Percentiles rank a stretch among this genome's conserved stretches.
phyloP scores from a whole-genome alignment of 257 asterid genomes.

The Asclepias syriaca region DNA sequence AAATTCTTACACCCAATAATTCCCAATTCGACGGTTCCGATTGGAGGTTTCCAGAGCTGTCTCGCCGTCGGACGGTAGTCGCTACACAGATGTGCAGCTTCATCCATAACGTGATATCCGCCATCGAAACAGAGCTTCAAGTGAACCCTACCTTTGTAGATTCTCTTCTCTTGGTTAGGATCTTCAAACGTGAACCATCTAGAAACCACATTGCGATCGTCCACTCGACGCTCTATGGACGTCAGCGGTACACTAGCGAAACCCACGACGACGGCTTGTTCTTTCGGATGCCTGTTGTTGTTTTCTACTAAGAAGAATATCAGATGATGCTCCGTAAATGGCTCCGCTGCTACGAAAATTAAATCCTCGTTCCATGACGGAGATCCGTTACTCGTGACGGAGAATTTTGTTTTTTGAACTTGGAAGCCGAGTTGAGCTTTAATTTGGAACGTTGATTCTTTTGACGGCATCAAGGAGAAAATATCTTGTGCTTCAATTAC shows the following conservation, averaged over 20 bases:
- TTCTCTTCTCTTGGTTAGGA: constrained; percentile 41
- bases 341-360: constrained; percentile 75
- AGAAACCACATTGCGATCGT: constrained; percentile 67
- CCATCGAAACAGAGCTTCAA: constrained; percentile 74
- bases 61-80: constrained; percentile 86
- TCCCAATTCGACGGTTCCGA: constrained; percentile 68
- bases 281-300: constrained; percentile 34
- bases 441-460: constrained; percentile 43
- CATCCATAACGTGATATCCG: constrained; percentile 94
- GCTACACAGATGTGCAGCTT: constrained; percentile 68
- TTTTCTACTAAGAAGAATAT: constrained; percentile 44
- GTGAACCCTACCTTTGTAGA: constrained; percentile 69
- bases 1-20: constrained; percentile 70
- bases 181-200: constrained; percentile 82
- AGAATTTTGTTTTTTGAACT: constrained; percentile 53
- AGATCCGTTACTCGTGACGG: constrained; percentile 39
- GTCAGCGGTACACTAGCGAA: constrained; percentile 50
- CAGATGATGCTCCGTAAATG: constrained; percentile 52
- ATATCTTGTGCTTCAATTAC: constrained; percentile 75
- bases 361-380: constrained; percentile 82
- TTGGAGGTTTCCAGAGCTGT: constrained; percentile 76
- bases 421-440: constrained; percentile 71
- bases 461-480: constrained; percentile 27
- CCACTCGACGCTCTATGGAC: constrained; percentile 72
- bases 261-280: constrained; percentile 39